A percentile compares a stretch with the other conserved stretches of the same genome.
These are phyloP conservation scores for Brasilioporus rufonigricans DNA, from an alignment of 768 basidiomycete species.

Conservation along the genomic window DNA sequence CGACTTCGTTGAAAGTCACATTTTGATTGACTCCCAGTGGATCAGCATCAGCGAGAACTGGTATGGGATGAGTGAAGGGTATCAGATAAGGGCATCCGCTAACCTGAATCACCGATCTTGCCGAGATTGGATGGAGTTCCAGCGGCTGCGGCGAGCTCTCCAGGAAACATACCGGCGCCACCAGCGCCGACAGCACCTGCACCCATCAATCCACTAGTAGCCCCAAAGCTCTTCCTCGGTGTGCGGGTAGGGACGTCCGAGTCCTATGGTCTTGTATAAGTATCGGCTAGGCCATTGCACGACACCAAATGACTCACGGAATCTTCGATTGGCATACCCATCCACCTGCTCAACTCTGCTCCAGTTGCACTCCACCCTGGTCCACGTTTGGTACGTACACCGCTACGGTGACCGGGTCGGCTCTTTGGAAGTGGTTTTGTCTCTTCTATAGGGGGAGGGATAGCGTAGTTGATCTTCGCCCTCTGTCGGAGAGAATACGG, in stretches of 20 bases:
- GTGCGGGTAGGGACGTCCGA: constrained; percentile 68
- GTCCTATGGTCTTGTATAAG: constrained; percentile 43
- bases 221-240: constrained; percentile 64
- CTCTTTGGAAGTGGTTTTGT: constrained; percentile 39
- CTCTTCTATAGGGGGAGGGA: constrained; percentile 80
- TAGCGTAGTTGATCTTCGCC: constrained; percentile 69
- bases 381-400: constrained; percentile 41
- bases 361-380: constrained; percentile 80
- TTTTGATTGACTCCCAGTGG: constrained; percentile 91
- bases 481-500: constrained; percentile 65
- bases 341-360: constrained; percentile 73
- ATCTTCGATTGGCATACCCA: constrained; percentile 71
- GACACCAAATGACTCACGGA: constrained; percentile 45
- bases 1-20: constrained; percentile 95
- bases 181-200: constrained; percentile 46
- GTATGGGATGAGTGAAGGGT: constrained; percentile 10
- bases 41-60: constrained; percentile 91
- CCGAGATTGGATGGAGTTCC: constrained; percentile 86
- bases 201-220: constrained; percentile 50
- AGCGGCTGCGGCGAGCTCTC: constrained; percentile 56
- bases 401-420: constrained; percentile 40
- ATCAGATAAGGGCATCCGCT: constrained; percentile 23
- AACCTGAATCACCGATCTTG: constrained; percentile 77
- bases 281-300: background rate
- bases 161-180: constrained; percentile 56